These are phyloP conservation scores for Saccharomycodes ludwigii DNA, from an alignment of 805 yeast species.

Conservation along the genomic window DNA sequence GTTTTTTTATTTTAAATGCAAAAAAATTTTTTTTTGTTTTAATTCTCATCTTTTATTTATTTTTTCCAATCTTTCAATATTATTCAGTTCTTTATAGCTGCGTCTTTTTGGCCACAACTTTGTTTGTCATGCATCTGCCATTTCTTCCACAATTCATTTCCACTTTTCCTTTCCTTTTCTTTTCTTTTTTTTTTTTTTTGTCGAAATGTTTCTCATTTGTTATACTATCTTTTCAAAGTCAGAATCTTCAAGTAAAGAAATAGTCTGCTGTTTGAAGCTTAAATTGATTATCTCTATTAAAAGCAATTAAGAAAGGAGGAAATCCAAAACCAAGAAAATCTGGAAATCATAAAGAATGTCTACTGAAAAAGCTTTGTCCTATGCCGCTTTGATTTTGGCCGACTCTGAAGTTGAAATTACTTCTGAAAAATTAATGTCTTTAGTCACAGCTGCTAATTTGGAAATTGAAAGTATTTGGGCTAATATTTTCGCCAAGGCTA, in stretches of 20 bases:
- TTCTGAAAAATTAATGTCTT: conserved; percentile 61
- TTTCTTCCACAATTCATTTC: too few relatives aligned
- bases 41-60: too few relatives aligned
- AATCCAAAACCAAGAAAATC: conserved; percentile 1
- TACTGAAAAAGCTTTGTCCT: conserved; percentile 81
- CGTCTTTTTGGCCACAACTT: too few relatives aligned
- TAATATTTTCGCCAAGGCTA: conserved; percentile 70
- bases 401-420: conserved; percentile 94
- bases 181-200: neutral
- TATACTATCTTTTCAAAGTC: neutral
- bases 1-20: too few relatives aligned
- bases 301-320: conserved; percentile 1
- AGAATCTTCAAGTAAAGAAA: conserved; percentile 14
- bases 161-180: neutral
- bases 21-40: too few relatives aligned
- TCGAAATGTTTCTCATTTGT: neutral
- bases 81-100: too few relatives aligned
- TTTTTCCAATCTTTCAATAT: too few relatives aligned
- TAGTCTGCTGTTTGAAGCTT: conserved; percentile 26
- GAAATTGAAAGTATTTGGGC: conserved; percentile 72
- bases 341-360: conserved; percentile 56
- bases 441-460: conserved; percentile 67
- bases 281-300: conserved; percentile 24
- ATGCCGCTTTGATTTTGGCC: conserved; percentile 97
- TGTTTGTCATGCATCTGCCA: too few relatives aligned